Evolutionary conservation across 1,284 basidiomycete species (phyloP).

Genomic region (Phylloboletellus chloephorus): DNA sequence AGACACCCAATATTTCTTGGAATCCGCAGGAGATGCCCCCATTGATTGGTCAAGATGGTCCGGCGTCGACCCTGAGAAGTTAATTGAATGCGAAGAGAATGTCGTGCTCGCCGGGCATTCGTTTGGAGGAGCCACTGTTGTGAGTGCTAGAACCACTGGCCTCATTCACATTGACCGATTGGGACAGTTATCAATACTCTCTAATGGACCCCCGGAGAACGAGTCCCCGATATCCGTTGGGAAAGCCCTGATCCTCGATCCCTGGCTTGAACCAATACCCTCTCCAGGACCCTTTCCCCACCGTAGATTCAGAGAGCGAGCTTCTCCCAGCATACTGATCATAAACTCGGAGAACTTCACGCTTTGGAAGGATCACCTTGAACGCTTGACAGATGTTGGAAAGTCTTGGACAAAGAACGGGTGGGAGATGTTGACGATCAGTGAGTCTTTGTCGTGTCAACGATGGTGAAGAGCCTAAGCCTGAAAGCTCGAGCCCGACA

Average conservation of each 20-base stretch:
- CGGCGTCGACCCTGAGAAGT: slow-evolving; percentile 26
- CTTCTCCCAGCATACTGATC: slow-evolving; percentile 45
- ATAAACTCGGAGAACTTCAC: slow-evolving; percentile 74
- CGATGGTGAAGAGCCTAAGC: not conserved
- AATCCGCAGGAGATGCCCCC: slow-evolving; percentile 32
- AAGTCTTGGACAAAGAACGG: slow-evolving; percentile 46
- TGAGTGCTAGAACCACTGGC: slow-evolving; percentile 33
- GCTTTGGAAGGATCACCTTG: slow-evolving; percentile 67
- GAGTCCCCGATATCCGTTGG: slow-evolving; percentile 46
- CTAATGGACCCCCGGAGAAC: slow-evolving; percentile 38
- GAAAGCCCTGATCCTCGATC: slow-evolving; percentile 61
- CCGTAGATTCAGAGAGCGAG: slow-evolving; percentile 10
- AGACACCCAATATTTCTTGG: slow-evolving; percentile 24
- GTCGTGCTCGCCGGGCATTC: slow-evolving; percentile 65
- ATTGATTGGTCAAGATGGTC: slow-evolving; percentile 44
- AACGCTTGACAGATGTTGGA: slow-evolving; percentile 47
- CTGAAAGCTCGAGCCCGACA: slow-evolving; percentile 46
- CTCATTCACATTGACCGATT: slow-evolving; percentile 1
- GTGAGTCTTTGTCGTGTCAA: slow-evolving; percentile 26
- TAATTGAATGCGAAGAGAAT: slow-evolving; percentile 40
- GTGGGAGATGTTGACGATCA: slow-evolving; percentile 45
- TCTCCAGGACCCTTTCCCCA: slow-evolving; percentile 44
- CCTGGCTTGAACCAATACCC: slow-evolving; percentile 73
- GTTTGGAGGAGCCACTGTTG: slow-evolving; percentile 72
- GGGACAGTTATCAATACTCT: slow-evolving; percentile 50